Conservation (phyloP, 2,329 filamentous ascomycete species). For the Gyromitra esculenta region DNA sequence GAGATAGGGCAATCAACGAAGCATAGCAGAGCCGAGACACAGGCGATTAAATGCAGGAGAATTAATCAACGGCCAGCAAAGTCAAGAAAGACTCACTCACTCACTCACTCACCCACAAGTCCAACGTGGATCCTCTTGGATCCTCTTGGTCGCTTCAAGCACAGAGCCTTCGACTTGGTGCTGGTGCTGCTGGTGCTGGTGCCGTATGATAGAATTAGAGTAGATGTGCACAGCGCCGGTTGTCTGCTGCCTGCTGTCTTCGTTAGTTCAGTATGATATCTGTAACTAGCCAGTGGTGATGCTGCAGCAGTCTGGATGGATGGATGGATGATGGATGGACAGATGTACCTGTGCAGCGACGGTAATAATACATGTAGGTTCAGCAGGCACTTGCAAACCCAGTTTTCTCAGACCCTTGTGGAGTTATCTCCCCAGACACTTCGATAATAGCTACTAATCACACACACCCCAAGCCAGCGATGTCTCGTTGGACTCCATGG, state of each 20-base stretch:
- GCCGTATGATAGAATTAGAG: conserved; percentile 22
- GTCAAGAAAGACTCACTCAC: conserved; percentile 35
- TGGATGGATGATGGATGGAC: conserved; percentile 2
- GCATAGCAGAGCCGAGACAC: conserved; percentile 20
- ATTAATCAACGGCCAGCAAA: conserved; percentile 18
- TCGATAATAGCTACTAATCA: conserved; percentile 45
- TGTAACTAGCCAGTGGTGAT: conserved; percentile 28
- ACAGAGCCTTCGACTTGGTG: conserved; percentile 37
- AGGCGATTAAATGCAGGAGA: conserved; percentile 12
- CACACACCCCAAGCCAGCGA: not conserved
- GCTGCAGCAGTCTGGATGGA: conserved; percentile 22
- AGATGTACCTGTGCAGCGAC: conserved; percentile 20
- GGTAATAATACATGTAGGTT: conserved; percentile 29
- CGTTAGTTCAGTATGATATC: conserved; percentile 18
- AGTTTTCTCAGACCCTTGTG: conserved; percentile 16
- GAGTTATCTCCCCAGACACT: conserved; percentile 13
- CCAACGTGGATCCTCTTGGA: conserved; percentile 6
- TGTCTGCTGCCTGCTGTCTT: conserved; percentile 34
- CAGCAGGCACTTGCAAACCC: conserved; percentile 23
- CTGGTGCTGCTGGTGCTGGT: conserved; percentile 13
- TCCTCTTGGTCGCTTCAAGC: conserved; percentile 20
- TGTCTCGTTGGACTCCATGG: conserved; percentile 18
- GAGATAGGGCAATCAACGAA: conserved; percentile 18
- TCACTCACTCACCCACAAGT: conserved; percentile 37
- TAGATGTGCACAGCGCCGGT: conserved; percentile 19